Percentiles rank a stretch among this genome's conserved stretches.
Conservation (phyloP, 257 asterid genomes). For the Vinca minor region DNA sequence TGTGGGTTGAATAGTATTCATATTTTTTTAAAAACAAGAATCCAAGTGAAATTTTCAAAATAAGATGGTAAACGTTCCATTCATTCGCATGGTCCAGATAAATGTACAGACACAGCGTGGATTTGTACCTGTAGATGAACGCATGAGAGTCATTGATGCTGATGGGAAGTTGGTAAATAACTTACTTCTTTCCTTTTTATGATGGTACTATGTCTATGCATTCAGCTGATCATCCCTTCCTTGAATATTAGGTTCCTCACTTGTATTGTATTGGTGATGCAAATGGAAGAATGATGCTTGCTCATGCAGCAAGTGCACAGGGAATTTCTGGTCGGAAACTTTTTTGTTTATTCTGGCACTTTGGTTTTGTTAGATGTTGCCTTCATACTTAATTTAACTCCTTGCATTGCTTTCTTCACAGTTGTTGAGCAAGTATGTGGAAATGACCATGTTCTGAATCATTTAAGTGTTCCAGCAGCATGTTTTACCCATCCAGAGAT, state of each 20-base stretch:
- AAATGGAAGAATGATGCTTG: constrained; percentile 98
- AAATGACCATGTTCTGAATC: constrained; percentile 79
- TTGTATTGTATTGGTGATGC: constrained; percentile 98
- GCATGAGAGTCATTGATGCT: constrained; percentile 89
- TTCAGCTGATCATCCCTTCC: constrained; percentile 14
- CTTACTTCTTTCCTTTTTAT: constrained; percentile 14
- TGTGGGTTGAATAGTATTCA: no score
- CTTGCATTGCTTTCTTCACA: constrained; percentile 24
- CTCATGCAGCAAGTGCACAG: constrained; percentile 99
- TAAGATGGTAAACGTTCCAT: not conserved
- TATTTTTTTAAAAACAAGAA: constrained; percentile 2
- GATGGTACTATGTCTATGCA: constrained; percentile 2
- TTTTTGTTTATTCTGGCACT: constrained; percentile 12
- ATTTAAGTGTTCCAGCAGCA: constrained; percentile 94
- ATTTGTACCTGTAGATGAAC: constrained; percentile 87
- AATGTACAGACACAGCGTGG: constrained; percentile 90
- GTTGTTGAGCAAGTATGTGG: constrained; percentile 95
- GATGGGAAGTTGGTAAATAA: constrained; percentile 67
- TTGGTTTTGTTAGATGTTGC: constrained; percentile 9
- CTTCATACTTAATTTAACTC: constrained; percentile 16
- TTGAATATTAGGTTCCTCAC: constrained; percentile 67
- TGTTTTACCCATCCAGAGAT: constrained; percentile 99
- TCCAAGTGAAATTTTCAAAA: not conserved
- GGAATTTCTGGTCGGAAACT: constrained; percentile 64
- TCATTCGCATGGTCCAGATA: constrained; percentile 39